Base-by-base conservation (phyloP, 2,329 filamentous ascomycete genomes). In the Chaetothyriales sp. region DNA sequence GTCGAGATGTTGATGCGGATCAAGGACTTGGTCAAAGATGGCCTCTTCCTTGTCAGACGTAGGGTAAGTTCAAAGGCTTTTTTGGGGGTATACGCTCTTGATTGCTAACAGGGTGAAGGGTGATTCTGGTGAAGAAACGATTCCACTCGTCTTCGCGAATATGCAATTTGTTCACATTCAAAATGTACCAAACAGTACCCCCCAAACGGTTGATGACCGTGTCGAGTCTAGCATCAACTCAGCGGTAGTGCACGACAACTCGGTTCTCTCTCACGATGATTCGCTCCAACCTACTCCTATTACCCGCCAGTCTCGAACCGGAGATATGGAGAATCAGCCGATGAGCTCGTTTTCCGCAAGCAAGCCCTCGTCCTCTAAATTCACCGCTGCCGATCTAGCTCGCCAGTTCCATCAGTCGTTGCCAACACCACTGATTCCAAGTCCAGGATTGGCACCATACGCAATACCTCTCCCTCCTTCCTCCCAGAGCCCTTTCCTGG, bases 1-100 rank as follows among this genome's bases (percentile, higher is more conserved):
- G 69, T 77, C 32, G 81, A 85, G 63, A 82, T 81, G 76, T 70
- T 82, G n/a, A 77, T 78, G 61, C 73, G 81, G 43, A 73, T 84
- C 49, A 73, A 76, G 50, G 78, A 81, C 53, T 71, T 84, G 28
- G 67, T 84, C 6, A 72, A 77, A 46, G 78, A 80, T 62, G 81
- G 77, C 2, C 66, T 82, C 39, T 66, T 75, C 49, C 64, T 83
- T 25, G 74, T 76, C n/a, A 67, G 73, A 50, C 70, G 73, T 55
- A 65, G 69, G 48, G 67, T 71, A 58, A 51, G 60, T 54, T 47
- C 42, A 3, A 20, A 18, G 42, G 42, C 7, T 46, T 22, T 3
- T 36, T 4, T n/a, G 4, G 42, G 5, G 32, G 8, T 8, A 26
- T 59, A 47, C 49, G 39, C 44, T n/a, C 15, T 8, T 7, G 28